Conservation (phyloP, 331 rosid genomes). For the Quercus lobata region DNA sequence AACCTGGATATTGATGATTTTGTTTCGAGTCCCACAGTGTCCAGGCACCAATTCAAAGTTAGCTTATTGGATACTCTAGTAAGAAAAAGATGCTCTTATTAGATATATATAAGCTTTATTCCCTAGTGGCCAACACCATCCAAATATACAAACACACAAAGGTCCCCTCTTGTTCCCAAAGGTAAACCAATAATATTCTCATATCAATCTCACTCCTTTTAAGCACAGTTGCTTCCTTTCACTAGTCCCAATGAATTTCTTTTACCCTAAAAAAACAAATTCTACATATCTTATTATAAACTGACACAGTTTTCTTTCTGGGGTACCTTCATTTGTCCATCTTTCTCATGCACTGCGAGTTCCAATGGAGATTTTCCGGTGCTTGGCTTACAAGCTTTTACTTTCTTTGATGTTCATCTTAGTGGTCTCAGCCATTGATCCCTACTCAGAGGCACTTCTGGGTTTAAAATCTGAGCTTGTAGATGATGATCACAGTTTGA, state of each 20-base stretch:
- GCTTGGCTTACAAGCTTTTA: slow-evolving; percentile 38
- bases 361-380: slow-evolving; percentile 74
- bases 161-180: slow-evolving; percentile 58
- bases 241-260: slow-evolving; percentile 84
- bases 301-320: slow-evolving; percentile 45
- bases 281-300: slow-evolving; percentile 9
- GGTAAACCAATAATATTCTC: slow-evolving; percentile 49
- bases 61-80: slow-evolving; percentile 63
- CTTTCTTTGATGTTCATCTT: slow-evolving; percentile 30
- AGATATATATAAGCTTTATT: slow-evolving; percentile 44
- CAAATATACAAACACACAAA: slow-evolving; percentile 38
- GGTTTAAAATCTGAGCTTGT: slow-evolving; percentile 68
- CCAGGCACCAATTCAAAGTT: slow-evolving; percentile 37
- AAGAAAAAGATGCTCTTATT: slow-evolving; percentile 35
- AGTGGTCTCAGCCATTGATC: slow-evolving; percentile 47
- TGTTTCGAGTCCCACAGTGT: slow-evolving; percentile 39
- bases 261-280: slow-evolving; percentile 32
- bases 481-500: slow-evolving; percentile 44
- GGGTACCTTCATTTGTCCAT: slow-evolving; percentile 39
- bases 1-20: slow-evolving; percentile 31
- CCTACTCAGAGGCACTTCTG: slow-evolving; percentile 69
- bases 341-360: slow-evolving; percentile 39
- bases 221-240: slow-evolving; percentile 37
- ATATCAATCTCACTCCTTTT: slow-evolving; percentile 34
- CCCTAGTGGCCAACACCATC: slow-evolving; percentile 75